phyloP scores from a whole-genome alignment of 2,329 filamentous ascomycete genomes.

The Akanthomyces dipterigenus region DNA sequence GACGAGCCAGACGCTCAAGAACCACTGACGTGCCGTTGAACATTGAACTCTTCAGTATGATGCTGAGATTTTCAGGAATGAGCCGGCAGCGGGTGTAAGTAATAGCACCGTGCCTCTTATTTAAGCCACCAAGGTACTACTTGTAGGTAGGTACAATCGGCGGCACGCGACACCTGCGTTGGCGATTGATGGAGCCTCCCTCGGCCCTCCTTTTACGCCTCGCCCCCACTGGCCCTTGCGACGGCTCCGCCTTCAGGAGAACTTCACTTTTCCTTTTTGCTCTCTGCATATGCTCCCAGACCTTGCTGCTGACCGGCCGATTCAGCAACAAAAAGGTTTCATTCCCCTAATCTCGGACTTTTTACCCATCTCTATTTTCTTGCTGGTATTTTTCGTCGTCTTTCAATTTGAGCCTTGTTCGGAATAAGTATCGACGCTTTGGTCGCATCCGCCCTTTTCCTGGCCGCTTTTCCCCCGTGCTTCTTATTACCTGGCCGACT shows the following conservation, averaged over 20 bases:
- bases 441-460: background rate
- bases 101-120: too few species aligned
- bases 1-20: too few species aligned
- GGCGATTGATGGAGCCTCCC: background rate
- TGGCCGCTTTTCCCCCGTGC: background rate
- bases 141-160: background rate
- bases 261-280: background rate
- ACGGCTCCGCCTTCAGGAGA: slow-evolving; percentile 3
- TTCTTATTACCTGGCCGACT: background rate
- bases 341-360: background rate
- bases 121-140: background rate
- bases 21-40: too few species aligned
- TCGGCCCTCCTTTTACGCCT: background rate
- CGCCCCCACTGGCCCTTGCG: background rate
- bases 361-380: background rate
- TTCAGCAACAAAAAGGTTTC: background rate
- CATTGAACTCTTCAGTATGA: too few species aligned
- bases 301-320: background rate
- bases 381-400: background rate
- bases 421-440: background rate
- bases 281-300: background rate
- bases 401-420: background rate
- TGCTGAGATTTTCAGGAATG: too few species aligned
- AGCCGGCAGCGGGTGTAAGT: background rate
- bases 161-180: slow-evolving; percentile 3